A percentile compares a stretch with the other conserved stretches of the same genome.
phyloP scores from a whole-genome alignment of 805 yeast species.

The Isabelozyma heimii region DNA sequence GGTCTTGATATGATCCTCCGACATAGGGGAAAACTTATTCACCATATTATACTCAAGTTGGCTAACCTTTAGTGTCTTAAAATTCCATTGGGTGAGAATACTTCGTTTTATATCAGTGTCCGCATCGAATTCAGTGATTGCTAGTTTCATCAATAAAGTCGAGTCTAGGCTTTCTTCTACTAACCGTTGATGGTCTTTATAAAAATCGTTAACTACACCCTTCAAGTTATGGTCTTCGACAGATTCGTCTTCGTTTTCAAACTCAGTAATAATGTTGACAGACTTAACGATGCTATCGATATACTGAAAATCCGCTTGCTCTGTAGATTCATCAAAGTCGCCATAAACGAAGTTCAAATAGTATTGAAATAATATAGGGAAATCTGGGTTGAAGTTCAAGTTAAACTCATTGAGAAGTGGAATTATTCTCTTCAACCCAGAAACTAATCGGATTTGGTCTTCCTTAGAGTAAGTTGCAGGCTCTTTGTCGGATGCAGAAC shows the following conservation, averaged over 20 bases:
- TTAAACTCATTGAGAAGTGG: slow-evolving; percentile 25
- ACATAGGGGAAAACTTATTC: slow-evolving; percentile 5
- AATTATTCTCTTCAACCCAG: slow-evolving; percentile 15
- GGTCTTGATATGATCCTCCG: neutral
- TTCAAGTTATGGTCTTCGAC: slow-evolving; percentile 16
- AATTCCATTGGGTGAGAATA: slow-evolving; percentile 20
- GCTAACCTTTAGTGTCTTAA: slow-evolving; percentile 6
- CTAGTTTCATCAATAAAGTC: slow-evolving; percentile 30
- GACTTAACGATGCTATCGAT: slow-evolving; percentile 15
- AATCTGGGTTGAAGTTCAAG: slow-evolving; percentile 18
- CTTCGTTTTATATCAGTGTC: slow-evolving; percentile 1
- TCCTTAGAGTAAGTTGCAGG: slow-evolving; percentile 1
- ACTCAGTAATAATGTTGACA: slow-evolving; percentile 24
- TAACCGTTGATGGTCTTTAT: slow-evolving; percentile 19
- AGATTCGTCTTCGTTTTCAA: slow-evolving; percentile 20
- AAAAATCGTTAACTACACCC: slow-evolving; percentile 18
- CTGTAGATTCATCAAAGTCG: slow-evolving; percentile 14
- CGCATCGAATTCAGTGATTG: slow-evolving; percentile 14
- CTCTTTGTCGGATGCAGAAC: neutral
- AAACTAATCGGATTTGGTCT: slow-evolving; percentile 12
- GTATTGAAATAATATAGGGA: slow-evolving; percentile 18
- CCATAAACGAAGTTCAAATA: slow-evolving; percentile 20
- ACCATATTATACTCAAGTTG: slow-evolving; percentile 11
- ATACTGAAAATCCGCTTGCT: slow-evolving; percentile 17
- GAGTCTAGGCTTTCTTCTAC: slow-evolving; percentile 6